Evolutionary conservation across 129 eudicot species (phyloP).

Genomic region (Pulicaria dysenterica): DNA sequence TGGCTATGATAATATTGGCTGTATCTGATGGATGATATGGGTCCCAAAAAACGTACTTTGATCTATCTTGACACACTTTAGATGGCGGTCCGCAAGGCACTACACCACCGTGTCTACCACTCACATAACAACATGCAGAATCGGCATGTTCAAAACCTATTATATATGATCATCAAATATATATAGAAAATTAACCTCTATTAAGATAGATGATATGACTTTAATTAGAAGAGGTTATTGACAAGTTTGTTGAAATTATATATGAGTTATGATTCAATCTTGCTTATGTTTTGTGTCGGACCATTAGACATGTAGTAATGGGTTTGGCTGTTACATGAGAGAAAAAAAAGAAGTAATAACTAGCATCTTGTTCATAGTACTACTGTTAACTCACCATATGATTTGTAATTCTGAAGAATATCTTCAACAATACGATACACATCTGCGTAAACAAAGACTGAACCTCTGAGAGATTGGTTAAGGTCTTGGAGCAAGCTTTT

Average conservation of each 20-base stretch:
- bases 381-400: conserved; percentile 81
- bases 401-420: conserved; percentile 52
- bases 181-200: too few relatives aligned
- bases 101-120: conserved; percentile 72
- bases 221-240: too few relatives aligned
- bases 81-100: conserved; percentile 83
- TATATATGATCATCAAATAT: too few relatives aligned
- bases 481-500: conserved; percentile 60
- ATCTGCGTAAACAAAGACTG: conserved; percentile 73
- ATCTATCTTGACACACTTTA: conserved; percentile 65
- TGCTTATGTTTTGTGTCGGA: too few relatives aligned
- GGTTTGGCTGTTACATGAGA: too few relatives aligned
- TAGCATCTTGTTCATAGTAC: too few relatives aligned
- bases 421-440: conserved; percentile 56
- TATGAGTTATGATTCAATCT: too few relatives aligned
- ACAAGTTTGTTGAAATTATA: too few relatives aligned
- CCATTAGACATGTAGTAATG: too few relatives aligned
- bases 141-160: conserved; percentile 66
- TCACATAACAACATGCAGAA: conserved; percentile 69
- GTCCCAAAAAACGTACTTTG: conserved; percentile 92
- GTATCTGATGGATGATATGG: conserved; percentile 90
- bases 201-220: too few relatives aligned
- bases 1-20: conserved; percentile 56
- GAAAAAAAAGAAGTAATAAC: too few relatives aligned
- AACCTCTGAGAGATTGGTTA: conserved; percentile 49